Conservation (phyloP, 208 protist genomes). For the Wallacemonas collosoma region DNA sequence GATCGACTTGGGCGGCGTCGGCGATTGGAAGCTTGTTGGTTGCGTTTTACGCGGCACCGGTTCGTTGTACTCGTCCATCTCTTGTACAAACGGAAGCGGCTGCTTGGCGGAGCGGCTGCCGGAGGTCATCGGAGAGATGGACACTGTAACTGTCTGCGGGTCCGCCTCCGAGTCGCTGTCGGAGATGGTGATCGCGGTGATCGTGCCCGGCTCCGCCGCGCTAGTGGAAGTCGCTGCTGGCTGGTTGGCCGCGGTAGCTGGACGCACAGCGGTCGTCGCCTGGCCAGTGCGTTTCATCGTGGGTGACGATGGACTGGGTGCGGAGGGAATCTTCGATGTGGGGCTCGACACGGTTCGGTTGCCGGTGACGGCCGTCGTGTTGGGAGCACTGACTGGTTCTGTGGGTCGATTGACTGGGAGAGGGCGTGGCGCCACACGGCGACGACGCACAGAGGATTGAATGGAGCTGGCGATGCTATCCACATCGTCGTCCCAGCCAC, state of each 20-base stretch:
- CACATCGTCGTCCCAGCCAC: slow-evolving; percentile 20
- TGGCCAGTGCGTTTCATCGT: not conserved
- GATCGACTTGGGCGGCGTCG: not conserved
- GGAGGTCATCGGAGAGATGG: slow-evolving; percentile 26
- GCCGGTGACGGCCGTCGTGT: not conserved
- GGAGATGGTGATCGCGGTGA: slow-evolving; percentile 29
- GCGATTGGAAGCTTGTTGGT: slow-evolving; percentile 18
- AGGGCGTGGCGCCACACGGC: slow-evolving; percentile 17
- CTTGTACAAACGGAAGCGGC: not conserved
- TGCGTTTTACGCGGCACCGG: slow-evolving; percentile 23
- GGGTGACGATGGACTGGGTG: not conserved
- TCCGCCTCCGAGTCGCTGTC: slow-evolving; percentile 27
- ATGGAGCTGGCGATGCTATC: slow-evolving; percentile 26
- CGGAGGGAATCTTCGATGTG: slow-evolving; percentile 3
- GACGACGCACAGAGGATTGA: slow-evolving; percentile 21
- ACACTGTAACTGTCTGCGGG: slow-evolving; percentile 18
- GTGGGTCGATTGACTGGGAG: slow-evolving; percentile 10
- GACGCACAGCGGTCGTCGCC: too few relatives aligned
- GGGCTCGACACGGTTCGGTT: not conserved
- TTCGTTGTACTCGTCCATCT: slow-evolving; percentile 15
- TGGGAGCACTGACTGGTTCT: not conserved
- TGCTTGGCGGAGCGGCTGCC: slow-evolving; percentile 13
- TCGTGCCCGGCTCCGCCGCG: not conserved
- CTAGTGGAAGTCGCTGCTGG: too few relatives aligned
- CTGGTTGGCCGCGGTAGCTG: too few relatives aligned